Base-by-base conservation (phyloP, 1,284 basidiomycete species). In the Flammula alnicola region DNA sequence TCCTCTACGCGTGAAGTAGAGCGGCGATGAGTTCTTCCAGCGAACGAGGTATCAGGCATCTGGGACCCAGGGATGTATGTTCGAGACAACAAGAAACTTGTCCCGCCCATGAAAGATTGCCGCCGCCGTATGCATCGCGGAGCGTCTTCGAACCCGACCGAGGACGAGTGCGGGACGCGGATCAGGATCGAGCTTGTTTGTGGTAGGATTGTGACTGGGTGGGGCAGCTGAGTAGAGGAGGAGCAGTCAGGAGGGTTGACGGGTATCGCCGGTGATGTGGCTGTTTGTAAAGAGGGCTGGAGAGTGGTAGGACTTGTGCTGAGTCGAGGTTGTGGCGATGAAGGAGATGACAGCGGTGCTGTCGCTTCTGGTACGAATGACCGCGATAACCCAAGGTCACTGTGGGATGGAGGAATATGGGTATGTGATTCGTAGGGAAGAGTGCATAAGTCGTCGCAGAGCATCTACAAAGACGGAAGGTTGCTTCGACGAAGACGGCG, bases 101-200 rank as follows among this genome's bases (percentile, higher is more conserved):
- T n/a, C n/a, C n/a, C n/a, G n/a, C n/a, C n/a, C n/a, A n/a, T n/a
- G n/a, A n/a, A n/a, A n/a, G n/a, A n/a, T n/a, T n/a, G n/a, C n/a
- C n/a, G n/a, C n/a, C n/a, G n/a, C n/a, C n/a, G n/a, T n/a, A n/a
- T n/a, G n/a, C n/a, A n/a, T n/a, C n/a, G n/a, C n/a, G n/a, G n/a
- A n/a, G n/a, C n/a, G n/a, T n/a, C n/a, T n/a, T n/a, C n/a, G n/a
- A n/a, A n/a, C n/a, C n/a, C n/a, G n/a, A n/a, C n/a, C n/a, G n/a
- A n/a, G n/a, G 78, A 68, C 0, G 70, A 59, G 22, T 68, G 61
- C 31, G 84, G 77, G 0, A 79, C 68, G 35, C 77, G 77, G 35
- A 88, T 67, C 32, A 90, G 74, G 11, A 79, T 73, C 2, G 79
- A 76, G 36, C 80, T 80, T 4, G 74, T 74, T n/a, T 76, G 67